Conservation (phyloP, 345 rosid genomes). For the Cardamine resedifolia region DNA sequence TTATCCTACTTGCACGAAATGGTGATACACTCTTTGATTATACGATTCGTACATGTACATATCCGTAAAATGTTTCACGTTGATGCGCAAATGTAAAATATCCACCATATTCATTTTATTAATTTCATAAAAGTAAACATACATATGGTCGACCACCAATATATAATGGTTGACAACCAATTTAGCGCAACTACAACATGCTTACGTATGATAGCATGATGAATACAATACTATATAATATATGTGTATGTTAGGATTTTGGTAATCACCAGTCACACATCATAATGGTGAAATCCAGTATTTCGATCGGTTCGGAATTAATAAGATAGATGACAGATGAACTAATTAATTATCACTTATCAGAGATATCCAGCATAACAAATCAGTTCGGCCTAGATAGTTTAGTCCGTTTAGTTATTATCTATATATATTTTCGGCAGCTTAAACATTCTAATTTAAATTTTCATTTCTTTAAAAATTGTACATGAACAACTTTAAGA, state of each 20-base stretch:
- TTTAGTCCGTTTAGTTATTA: background rate
- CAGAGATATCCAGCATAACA: too few species aligned
- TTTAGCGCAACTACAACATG: too few species aligned
- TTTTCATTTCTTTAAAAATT: too few species aligned
- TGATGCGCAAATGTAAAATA: constrained; percentile 13
- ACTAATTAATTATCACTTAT: too few species aligned
- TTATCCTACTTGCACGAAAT: too few species aligned
- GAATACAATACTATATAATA: too few species aligned
- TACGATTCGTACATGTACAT: background rate
- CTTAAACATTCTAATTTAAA: background rate
- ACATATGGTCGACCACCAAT: constrained; percentile 18
- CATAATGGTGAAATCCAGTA: constrained; percentile 17
- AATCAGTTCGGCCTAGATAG: background rate
- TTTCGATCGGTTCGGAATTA: background rate
- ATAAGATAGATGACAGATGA: background rate
- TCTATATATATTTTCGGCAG: background rate
- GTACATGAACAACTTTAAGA: too few species aligned
- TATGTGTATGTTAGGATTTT: too few species aligned
- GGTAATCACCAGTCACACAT: constrained; percentile 22
- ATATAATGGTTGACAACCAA: too few species aligned
- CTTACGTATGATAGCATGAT: too few species aligned
- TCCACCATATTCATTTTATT: too few species aligned
- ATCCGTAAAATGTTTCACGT: background rate
- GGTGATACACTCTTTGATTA: too few species aligned
- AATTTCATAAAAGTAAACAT: background rate